Percentiles rank a stretch among this genome's conserved stretches.
Evolutionary conservation across 2,329 filamentous ascomycete genomes (phyloP).

Genomic region (Phaeomoniella chlamydospora): DNA sequence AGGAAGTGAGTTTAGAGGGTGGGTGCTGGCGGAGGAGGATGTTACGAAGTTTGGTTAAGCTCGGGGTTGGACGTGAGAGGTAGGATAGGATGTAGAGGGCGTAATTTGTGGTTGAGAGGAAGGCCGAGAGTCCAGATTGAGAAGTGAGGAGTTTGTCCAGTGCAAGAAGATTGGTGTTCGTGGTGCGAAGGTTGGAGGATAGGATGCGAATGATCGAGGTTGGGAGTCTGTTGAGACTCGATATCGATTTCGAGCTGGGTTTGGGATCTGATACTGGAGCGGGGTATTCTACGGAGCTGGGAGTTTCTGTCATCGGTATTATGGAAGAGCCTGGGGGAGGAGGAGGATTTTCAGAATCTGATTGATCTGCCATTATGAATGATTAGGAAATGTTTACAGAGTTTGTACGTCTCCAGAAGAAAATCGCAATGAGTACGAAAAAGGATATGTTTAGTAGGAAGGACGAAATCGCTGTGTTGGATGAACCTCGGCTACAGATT

Average conservation of each 20-base stretch:
- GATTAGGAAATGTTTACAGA: too few species aligned
- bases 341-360: too few species aligned
- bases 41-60: constrained; percentile 1
- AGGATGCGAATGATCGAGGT: not conserved
- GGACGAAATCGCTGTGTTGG: too few species aligned
- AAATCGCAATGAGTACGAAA: too few species aligned
- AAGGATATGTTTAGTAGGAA: too few species aligned
- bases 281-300: not conserved
- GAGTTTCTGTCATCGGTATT: not conserved
- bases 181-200: not conserved
- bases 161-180: not conserved
- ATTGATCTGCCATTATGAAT: too few species aligned
- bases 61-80: constrained; percentile 27
- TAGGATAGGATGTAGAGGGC: constrained; percentile 46
- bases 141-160: constrained; percentile 52
- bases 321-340: not conserved
- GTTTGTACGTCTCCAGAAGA: too few species aligned
- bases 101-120: constrained; percentile 58
- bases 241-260: not conserved
- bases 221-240: not conserved
- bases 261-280: not conserved
- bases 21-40: constrained; percentile 26
- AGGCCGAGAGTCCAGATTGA: constrained; percentile 53
- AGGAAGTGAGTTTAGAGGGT: constrained; percentile 34
- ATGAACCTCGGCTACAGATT: too few species aligned